A percentile compares a stretch with the other conserved stretches of the same genome.
Conservation (phyloP, 495 filamentous ascomycete genomes). For the Podospora pseudocomata region DNA sequence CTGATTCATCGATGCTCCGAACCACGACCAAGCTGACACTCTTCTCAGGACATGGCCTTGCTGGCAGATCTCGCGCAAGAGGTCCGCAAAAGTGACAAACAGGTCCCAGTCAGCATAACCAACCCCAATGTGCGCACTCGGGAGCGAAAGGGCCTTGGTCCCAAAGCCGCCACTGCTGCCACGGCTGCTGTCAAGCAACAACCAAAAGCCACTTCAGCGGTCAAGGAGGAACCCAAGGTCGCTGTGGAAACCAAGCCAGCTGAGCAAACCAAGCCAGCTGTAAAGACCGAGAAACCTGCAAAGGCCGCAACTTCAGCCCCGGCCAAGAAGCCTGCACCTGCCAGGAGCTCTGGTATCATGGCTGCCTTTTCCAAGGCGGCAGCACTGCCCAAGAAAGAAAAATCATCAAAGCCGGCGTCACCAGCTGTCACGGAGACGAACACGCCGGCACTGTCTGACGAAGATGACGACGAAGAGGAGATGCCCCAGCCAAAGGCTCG, state of each 20-base stretch:
- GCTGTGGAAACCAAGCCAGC: conserved; percentile 20
- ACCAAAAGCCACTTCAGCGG: conserved; percentile 21
- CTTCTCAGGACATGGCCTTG: conserved; percentile 59
- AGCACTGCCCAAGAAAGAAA: conserved; percentile 54
- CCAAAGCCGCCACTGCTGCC: conserved; percentile 23
- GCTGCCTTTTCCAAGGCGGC: conserved; percentile 82
- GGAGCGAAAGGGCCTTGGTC: conserved; percentile 31
- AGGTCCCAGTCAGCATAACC: conserved; percentile 29
- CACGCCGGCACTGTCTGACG: conserved; percentile 65
- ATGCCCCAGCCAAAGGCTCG: conserved; percentile 38
- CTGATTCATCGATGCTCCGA: neutral
- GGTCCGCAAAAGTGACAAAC: conserved; percentile 35
- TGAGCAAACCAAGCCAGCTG: conserved; percentile 21
- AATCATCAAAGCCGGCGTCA: conserved; percentile 44
- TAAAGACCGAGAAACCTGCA: conserved; percentile 27
- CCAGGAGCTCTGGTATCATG: conserved; percentile 57
- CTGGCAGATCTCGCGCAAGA: conserved; percentile 69
- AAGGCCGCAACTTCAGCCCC: conserved; percentile 15
- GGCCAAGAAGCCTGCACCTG: conserved; percentile 39
- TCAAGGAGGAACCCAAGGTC: conserved; percentile 32
- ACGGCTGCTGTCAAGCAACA: conserved; percentile 14
- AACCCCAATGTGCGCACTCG: conserved; percentile 40
- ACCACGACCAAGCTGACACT: neutral
- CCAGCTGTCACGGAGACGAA: conserved; percentile 53
- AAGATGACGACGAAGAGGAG: conserved; percentile 51